A percentile compares a stretch with the other conserved stretches of the same genome.
These are phyloP conservation scores for Mycena chlorophos DNA, from an alignment of 768 basidiomycete species.

Conservation along the genomic window DNA sequence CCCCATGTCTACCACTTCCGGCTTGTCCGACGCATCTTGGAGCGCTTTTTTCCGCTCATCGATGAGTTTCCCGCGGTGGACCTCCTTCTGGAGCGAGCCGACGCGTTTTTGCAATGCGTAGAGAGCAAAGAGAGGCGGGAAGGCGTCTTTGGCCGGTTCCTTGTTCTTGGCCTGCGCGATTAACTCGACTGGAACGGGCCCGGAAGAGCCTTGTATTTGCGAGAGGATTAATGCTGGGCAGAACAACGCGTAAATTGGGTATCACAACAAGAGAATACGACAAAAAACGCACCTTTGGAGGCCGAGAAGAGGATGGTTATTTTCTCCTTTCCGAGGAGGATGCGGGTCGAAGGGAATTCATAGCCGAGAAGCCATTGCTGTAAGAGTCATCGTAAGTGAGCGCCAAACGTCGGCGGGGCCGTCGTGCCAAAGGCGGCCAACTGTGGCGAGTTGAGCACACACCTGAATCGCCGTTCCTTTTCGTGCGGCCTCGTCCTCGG, in stretches of 20 bases:
- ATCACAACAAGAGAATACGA: conserved; percentile 10
- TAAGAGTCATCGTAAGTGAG: conserved; percentile 21
- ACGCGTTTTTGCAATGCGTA: conserved; percentile 64
- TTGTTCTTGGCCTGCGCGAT: conserved; percentile 78
- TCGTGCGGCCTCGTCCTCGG: conserved; percentile 84
- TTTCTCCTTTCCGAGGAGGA: conserved; percentile 78
- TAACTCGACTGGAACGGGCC: conserved; percentile 69
- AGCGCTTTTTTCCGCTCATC: conserved; percentile 80
- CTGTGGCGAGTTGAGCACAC: conserved; percentile 12
- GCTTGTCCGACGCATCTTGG: conserved; percentile 53
- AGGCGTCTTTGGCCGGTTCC: conserved; percentile 70
- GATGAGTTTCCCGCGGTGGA: conserved; percentile 80
- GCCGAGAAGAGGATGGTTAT: conserved; percentile 82
- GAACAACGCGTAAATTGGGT: background rate
- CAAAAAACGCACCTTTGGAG: conserved; percentile 66
- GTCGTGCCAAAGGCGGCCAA: conserved; percentile 7
- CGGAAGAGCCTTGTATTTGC: conserved; percentile 66
- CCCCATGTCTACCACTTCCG: conserved; percentile 79
- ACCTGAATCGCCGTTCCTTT: conserved; percentile 94
- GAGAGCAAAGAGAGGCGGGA: conserved; percentile 63
- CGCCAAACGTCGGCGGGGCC: too few species aligned
- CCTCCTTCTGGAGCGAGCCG: conserved; percentile 80
- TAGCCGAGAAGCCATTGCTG: conserved; percentile 97
- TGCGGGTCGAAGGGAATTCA: conserved; percentile 93
- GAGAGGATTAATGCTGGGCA: conserved; percentile 77